A percentile compares a stretch with the other conserved stretches of the same genome.
Evolutionary conservation across 1,139 yeast species (phyloP).

Genomic region (Torulaspora globosa): DNA sequence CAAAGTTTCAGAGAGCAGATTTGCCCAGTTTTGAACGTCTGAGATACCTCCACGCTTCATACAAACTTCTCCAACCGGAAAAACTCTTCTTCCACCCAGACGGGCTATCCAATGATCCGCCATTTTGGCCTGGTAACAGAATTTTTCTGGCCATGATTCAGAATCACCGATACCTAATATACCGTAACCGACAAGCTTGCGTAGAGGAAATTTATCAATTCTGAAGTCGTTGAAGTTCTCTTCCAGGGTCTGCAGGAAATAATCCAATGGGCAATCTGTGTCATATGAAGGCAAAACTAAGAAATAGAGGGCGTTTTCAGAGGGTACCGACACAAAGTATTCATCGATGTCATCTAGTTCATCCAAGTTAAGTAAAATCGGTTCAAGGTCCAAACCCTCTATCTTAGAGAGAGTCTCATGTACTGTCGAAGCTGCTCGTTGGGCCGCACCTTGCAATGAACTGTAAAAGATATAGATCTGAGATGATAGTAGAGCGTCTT

Average conservation of each 20-base stretch:
- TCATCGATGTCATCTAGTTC: slow-evolving; percentile 83
- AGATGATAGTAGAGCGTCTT: slow-evolving; percentile 35
- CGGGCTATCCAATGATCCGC: slow-evolving; percentile 77
- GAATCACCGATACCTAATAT: slow-evolving; percentile 86
- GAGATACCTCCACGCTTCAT: slow-evolving; percentile 66
- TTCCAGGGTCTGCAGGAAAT: slow-evolving; percentile 70
- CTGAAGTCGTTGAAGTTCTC: slow-evolving; percentile 85
- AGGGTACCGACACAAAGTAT: slow-evolving; percentile 65
- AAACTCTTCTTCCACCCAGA: slow-evolving; percentile 78
- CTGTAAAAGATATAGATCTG: slow-evolving; percentile 67
- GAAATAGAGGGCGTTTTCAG: slow-evolving; percentile 54
- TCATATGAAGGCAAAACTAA: slow-evolving; percentile 86
- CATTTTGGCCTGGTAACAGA: slow-evolving; percentile 78
- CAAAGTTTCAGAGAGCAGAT: slow-evolving; percentile 54
- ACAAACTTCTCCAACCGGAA: slow-evolving; percentile 83
- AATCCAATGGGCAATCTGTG: slow-evolving; percentile 88
- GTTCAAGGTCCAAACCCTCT: slow-evolving; percentile 41
- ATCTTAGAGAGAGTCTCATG: slow-evolving; percentile 36
- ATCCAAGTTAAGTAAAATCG: slow-evolving; percentile 64
- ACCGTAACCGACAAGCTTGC: slow-evolving; percentile 66
- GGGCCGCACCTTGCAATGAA: slow-evolving; percentile 78
- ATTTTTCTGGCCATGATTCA: slow-evolving; percentile 81
- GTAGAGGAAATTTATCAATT: slow-evolving; percentile 74
- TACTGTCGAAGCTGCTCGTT: slow-evolving; percentile 55
- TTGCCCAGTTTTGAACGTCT: slow-evolving; percentile 63